Evolutionary conservation across 805 yeast genomes (phyloP), one percentile per base, ranked within the genome.

Genomic region (Lipomyces yamanashiensis): DNA sequence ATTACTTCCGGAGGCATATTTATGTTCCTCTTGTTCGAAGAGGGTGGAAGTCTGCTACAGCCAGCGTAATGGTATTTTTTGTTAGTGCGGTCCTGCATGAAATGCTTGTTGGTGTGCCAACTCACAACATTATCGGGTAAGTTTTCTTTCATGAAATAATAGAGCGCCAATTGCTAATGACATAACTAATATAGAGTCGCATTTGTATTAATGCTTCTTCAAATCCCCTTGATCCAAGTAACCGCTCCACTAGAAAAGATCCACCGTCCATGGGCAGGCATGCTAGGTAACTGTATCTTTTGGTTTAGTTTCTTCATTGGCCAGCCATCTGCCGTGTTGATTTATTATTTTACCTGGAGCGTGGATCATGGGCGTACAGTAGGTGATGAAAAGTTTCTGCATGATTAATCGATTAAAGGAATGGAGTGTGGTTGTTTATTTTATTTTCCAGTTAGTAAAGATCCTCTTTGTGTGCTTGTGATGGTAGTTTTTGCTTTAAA

Each of bases 31-130:
- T 80, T 41, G 69, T 78, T 47, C 70, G 72, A 40, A 70, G 74
- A 13, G 80, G 81, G 1, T 70, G 67, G 64, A 61, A 73, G 19
- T 70, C 72, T 10, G 51, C 66, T 21, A 56, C 65, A 21, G 75
- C 81, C 0, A 72, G 79, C 13, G 60, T 74, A n/a, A 64, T 75
- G 9, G 81, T 79, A 10, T 81, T 81, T 64, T 67, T 79, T 41
- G 71, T 78, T n/a, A 76, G 80, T 45, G 84, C 83, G 0, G 70
- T 80, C 0, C 69, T 81, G n/a, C 83, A 80, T 59, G 84, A 81
- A 70, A 69, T 81, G 43, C 70, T 78, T 23, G 81, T 80, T 13
- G 84, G 83, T 17, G 75, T 80, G 21, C 81, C 84, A 5, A 81
- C 84, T 15, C 80, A 78, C 51, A 80, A 78, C 66, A 70, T 81